Evolutionary conservation across 441 rosid species (phyloP).

Genomic region (Codiaeum variegatum): DNA sequence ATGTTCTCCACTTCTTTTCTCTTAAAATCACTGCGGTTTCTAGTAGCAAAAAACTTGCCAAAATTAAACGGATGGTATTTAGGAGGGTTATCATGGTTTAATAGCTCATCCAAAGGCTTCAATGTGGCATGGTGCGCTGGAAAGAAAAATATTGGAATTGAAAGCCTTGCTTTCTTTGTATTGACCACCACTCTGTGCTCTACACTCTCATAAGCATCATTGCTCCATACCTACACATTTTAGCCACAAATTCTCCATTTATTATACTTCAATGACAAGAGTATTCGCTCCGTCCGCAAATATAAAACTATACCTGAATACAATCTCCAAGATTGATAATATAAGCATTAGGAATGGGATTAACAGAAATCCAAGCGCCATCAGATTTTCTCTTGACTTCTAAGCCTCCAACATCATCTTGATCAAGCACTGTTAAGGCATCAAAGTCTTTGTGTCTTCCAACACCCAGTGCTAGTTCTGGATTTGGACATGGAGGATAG

Average conservation of each 20-base stretch:
- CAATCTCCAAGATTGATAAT: constrained; percentile 78
- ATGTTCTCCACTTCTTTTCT: constrained; percentile 55
- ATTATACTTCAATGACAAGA: not conserved
- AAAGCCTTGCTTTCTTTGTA: constrained; percentile 55
- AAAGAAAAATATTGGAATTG: constrained; percentile 74
- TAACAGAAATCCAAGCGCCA: constrained; percentile 56
- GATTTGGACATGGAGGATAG: constrained; percentile 79
- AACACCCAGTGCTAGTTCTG: constrained; percentile 72
- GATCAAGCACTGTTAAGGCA: constrained; percentile 68
- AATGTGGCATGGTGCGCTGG: constrained; percentile 69
- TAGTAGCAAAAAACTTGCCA: constrained; percentile 54
- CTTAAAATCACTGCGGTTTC: constrained; percentile 55
- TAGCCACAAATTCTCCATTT: not conserved
- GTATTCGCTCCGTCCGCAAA: too few relatives aligned
- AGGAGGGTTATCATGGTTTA: constrained; percentile 43
- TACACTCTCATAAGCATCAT: constrained; percentile 72
- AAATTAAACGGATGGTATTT: constrained; percentile 50
- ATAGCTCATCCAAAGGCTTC: constrained; percentile 56
- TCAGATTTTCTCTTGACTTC: constrained; percentile 57
- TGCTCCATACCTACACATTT: constrained; percentile 68
- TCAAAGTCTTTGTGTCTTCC: constrained; percentile 74
- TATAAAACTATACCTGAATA: too few relatives aligned
- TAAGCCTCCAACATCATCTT: constrained; percentile 67
- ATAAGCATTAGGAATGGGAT: constrained; percentile 60
- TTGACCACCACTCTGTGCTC: constrained; percentile 89